Conservation (phyloP, 148 eudicot genomes). For the Mesembryanthemum crystallinum region DNA sequence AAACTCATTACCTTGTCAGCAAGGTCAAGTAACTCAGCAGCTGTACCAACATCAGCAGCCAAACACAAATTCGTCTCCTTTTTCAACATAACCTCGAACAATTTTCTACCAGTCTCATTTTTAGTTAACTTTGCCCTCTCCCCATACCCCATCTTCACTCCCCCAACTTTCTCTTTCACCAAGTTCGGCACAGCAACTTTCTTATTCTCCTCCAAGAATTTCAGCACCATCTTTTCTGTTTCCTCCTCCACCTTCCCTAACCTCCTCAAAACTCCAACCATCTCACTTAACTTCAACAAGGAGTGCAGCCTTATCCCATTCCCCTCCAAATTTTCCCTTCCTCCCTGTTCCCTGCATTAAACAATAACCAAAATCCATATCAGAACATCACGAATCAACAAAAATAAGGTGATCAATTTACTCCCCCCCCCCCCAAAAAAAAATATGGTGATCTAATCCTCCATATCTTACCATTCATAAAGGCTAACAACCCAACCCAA, state of each 20-base stretch:
- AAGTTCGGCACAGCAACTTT: constrained; percentile 51
- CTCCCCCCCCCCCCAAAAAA: too few relatives aligned
- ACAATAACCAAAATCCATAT: constrained; percentile 3
- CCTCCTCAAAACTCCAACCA: constrained; percentile 75
- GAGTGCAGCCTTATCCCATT: constrained; percentile 77
- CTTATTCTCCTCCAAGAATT: constrained; percentile 66
- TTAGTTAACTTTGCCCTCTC: constrained; percentile 68
- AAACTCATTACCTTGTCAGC: constrained; percentile 64
- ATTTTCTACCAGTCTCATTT: constrained; percentile 68
- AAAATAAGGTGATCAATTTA: not conserved
- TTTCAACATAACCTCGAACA: constrained; percentile 80
- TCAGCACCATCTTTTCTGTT: constrained; percentile 66
- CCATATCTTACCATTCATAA: too few relatives aligned
- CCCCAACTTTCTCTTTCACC: constrained; percentile 25
- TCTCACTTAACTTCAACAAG: constrained; percentile 70
- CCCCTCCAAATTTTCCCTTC: constrained; percentile 67
- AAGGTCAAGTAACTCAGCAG: constrained; percentile 76
- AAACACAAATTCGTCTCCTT: constrained; percentile 83
- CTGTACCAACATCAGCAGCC: constrained; percentile 91
- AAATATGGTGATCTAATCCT: too few relatives aligned
- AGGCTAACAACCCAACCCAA: too few relatives aligned
- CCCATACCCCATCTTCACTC: constrained; percentile 48
- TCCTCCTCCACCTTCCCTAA: constrained; percentile 77
- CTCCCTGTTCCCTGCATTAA: constrained; percentile 70
- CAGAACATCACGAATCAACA: constrained; percentile 9